Evolutionary conservation across 768 basidiomycete genomes (phyloP).

Genomic region (Calocybe indica): DNA sequence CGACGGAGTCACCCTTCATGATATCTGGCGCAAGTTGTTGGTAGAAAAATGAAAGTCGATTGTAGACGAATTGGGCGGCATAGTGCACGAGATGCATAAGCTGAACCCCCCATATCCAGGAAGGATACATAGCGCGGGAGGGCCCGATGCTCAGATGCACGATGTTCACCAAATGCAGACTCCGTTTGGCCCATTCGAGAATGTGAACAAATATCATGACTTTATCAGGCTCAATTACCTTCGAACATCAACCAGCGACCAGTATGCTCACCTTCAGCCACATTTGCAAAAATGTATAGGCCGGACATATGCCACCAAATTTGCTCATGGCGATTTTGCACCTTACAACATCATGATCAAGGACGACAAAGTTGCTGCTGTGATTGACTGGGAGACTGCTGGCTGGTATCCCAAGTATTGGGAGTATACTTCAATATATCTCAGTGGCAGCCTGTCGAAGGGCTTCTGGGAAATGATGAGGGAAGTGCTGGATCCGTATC

Average conservation of each 20-base stretch:
- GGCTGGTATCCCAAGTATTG: conserved; percentile 13
- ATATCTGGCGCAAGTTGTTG: background rate
- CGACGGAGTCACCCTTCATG: conserved; percentile 4
- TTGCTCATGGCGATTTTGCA: conserved; percentile 13
- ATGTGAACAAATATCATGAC: background rate
- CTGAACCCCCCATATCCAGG: conserved; percentile 8
- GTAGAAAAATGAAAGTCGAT: background rate
- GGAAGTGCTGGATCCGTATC: too few species aligned
- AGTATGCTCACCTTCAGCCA: conserved; percentile 1
- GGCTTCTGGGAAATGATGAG: too few species aligned
- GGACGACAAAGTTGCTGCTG: conserved; percentile 4
- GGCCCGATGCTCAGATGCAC: too few species aligned
- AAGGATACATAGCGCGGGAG: background rate
- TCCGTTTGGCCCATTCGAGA: too few species aligned
- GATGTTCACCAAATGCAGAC: too few species aligned
- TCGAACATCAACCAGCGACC: background rate
- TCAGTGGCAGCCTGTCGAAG: too few species aligned
- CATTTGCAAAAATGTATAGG: conserved; percentile 1
- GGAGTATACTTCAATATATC: background rate
- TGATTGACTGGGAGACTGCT: conserved; percentile 13
- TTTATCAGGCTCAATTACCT: conserved; percentile 1
- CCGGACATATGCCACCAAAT: conserved; percentile 7
- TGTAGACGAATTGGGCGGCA: conserved; percentile 10
- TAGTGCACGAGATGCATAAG: conserved; percentile 9
- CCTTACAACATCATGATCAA: conserved; percentile 11